phyloP scores from a whole-genome alignment of 139 green algal species.

The Chlorella sp. region DNA sequence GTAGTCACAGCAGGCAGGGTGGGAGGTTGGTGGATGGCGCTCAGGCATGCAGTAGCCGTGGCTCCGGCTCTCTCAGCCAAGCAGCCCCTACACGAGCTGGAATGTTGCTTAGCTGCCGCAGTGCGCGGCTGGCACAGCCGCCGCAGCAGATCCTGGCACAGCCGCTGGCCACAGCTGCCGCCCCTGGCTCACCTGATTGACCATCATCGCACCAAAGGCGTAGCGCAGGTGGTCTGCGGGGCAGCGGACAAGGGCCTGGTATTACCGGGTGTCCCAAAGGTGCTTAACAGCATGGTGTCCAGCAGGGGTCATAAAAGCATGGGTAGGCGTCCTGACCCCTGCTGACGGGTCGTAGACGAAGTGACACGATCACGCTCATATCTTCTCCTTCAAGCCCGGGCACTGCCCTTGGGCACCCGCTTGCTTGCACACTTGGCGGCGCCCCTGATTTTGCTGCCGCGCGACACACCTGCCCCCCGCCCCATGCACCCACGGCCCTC shows the following conservation, averaged over 20 bases:
- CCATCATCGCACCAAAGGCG: constrained; percentile 38
- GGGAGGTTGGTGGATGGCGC: background rate
- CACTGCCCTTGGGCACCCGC: too few relatives aligned
- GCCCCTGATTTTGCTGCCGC: too few relatives aligned
- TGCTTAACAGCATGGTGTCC: background rate
- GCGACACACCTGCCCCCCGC: background rate
- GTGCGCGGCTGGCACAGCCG: too few relatives aligned
- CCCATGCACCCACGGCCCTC: background rate
- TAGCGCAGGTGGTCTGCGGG: constrained; percentile 30
- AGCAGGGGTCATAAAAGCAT: too few relatives aligned
- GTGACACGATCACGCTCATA: too few relatives aligned
- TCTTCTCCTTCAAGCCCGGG: too few relatives aligned
- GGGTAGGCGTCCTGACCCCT: too few relatives aligned
- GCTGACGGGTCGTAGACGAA: too few relatives aligned
- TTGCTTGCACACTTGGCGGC: too few relatives aligned
- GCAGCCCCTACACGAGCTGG: too few relatives aligned
- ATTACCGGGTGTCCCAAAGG: too few relatives aligned
- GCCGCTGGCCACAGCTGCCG: background rate
- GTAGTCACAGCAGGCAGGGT: background rate
- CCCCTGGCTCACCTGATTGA: constrained; percentile 50
- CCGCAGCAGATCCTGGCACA: background rate
- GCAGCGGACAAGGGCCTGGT: background rate
- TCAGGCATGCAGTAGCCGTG: background rate
- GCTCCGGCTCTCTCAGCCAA: background rate
- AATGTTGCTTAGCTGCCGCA: too few relatives aligned